Evolutionary conservation across 2,329 filamentous ascomycete genomes (phyloP).

Genomic region (Ceratocystis cubensis): DNA sequence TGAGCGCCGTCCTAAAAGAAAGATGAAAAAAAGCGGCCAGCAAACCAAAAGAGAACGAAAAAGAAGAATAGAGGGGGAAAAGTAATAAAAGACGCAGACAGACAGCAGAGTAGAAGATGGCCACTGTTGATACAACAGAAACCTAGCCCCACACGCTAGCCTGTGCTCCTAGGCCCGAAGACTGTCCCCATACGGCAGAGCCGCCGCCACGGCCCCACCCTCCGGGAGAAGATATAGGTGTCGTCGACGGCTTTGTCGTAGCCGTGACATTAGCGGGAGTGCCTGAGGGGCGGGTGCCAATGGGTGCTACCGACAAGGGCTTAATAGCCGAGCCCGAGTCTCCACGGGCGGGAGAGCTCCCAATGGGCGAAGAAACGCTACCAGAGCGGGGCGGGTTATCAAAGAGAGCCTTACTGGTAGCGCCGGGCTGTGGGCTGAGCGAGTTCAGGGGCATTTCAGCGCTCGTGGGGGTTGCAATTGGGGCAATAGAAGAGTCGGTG

Average conservation of each 20-base stretch:
- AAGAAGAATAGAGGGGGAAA: conserved; percentile 12
- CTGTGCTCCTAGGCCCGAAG: conserved; percentile 69
- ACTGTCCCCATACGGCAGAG: conserved; percentile 67
- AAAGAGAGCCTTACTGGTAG: conserved; percentile 47
- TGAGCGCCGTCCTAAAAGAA: conserved; percentile 14
- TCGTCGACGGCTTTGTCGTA: conserved; percentile 66
- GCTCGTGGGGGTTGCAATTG: conserved; percentile 14
- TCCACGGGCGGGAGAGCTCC: conserved; percentile 63
- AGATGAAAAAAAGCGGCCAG: background rate
- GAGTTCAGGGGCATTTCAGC: conserved; percentile 31
- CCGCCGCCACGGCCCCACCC: conserved; percentile 64
- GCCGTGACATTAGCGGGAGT: conserved; percentile 39
- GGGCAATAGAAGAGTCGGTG: conserved; percentile 29
- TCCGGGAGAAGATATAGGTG: conserved; percentile 77
- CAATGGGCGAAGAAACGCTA: conserved; percentile 56
- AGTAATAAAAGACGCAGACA: conserved; percentile 10
- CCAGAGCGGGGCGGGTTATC: conserved; percentile 57
- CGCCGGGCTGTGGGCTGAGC: conserved; percentile 64
- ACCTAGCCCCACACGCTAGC: conserved; percentile 84
- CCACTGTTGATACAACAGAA: background rate
- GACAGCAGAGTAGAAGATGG: background rate
- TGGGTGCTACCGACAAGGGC: conserved; percentile 65
- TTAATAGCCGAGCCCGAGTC: conserved; percentile 43
- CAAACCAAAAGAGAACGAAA: conserved; percentile 1
- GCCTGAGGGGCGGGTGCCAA: conserved; percentile 72